phyloP scores from a whole-genome alignment of 2,329 filamentous ascomycete species.

The Talaromyces sp. region DNA sequence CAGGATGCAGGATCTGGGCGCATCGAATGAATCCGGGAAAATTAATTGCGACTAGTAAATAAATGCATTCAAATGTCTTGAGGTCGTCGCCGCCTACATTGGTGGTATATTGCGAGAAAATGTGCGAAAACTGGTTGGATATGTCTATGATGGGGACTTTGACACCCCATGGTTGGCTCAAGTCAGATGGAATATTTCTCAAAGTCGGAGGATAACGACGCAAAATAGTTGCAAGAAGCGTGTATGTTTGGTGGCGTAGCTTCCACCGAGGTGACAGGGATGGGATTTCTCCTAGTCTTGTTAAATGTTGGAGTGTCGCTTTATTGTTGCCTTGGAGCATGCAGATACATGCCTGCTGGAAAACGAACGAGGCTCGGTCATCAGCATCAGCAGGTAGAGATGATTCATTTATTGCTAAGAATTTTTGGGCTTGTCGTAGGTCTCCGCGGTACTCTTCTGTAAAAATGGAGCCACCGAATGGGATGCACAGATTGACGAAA shows the following conservation, averaged over 20 bases:
- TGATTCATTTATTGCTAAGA: neutral
- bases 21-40: neutral
- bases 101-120: neutral
- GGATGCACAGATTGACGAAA: neutral
- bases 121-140: neutral
- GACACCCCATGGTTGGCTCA: neutral
- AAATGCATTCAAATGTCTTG: neutral
- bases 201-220: neutral
- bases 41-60: neutral
- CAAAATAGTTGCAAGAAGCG: neutral
- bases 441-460: conserved; percentile 1
- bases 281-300: neutral
- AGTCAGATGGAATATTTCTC: neutral
- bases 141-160: neutral
- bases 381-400: neutral
- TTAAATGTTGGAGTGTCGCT: neutral
- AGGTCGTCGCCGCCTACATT: neutral
- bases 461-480: neutral
- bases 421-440: neutral
- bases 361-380: neutral
- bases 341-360: neutral
- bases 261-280: neutral
- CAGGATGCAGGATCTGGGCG: neutral
- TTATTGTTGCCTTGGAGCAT: neutral
- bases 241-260: neutral